A percentile compares a stretch with the other conserved stretches of the same genome.
phyloP scores from a whole-genome alignment of 202 grass and related monocot genomes.

The Musa balbisiana region DNA sequence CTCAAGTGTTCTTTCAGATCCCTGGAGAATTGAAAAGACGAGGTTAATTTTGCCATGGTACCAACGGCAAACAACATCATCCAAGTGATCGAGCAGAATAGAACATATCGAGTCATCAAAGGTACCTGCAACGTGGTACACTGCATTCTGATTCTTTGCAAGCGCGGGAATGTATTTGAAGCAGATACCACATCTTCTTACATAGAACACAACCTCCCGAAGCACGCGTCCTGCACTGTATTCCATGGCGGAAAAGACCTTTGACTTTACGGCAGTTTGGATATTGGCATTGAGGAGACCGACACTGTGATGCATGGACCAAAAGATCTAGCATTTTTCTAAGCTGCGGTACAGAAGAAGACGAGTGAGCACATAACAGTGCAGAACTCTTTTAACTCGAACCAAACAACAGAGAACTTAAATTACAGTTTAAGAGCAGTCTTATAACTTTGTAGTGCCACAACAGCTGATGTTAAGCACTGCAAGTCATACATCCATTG shows the following conservation, averaged over 20 bases:
- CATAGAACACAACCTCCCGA: conserved; percentile 4
- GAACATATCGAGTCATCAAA: not conserved
- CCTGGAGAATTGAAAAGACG: not conserved
- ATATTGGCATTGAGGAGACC: conserved; percentile 1
- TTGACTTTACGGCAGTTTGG: conserved; percentile 4
- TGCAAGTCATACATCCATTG: too few species aligned
- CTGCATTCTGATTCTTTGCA: conserved; percentile 15
- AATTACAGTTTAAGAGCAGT: not conserved
- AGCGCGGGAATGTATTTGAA: conserved; percentile 12
- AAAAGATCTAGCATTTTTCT: conserved; percentile 15
- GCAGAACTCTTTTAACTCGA: not conserved
- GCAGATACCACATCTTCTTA: conserved; percentile 19
- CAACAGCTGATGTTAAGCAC: too few species aligned
- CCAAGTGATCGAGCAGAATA: not conserved
- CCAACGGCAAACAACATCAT: not conserved
- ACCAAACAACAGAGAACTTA: not conserved
- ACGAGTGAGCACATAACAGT: not conserved
- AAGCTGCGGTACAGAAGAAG: not conserved
- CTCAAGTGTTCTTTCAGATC: conserved; percentile 12
- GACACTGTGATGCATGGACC: conserved; percentile 21
- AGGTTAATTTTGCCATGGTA: not conserved
- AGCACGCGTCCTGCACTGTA: not conserved
- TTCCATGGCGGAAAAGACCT: conserved; percentile 1
- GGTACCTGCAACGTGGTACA: conserved; percentile 22
- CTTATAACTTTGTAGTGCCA: too few species aligned